These are phyloP conservation scores for Phialophora verrucosa DNA, from an alignment of 2,329 filamentous ascomycete genomes.

Conservation along the genomic window DNA sequence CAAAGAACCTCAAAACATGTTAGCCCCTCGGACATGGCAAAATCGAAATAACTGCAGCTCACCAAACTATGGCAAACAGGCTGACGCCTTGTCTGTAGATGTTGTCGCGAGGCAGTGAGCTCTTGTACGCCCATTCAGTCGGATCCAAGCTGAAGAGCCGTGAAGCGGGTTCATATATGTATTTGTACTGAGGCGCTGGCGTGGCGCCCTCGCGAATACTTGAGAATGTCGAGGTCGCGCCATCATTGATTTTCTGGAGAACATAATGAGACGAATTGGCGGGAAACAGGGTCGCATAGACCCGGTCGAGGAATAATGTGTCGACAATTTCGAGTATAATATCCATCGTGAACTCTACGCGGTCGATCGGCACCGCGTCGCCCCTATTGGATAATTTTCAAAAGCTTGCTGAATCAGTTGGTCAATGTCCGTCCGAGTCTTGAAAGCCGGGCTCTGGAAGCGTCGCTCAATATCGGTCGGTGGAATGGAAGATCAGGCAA, in stretches of 20 bases:
- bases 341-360: slow-evolving; percentile 70
- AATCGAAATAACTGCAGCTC: slow-evolving; percentile 42
- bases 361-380: slow-evolving; percentile 1
- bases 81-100: slow-evolving; percentile 74
- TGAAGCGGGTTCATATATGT: slow-evolving; percentile 72
- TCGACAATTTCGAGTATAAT: slow-evolving; percentile 86
- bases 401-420: background rate
- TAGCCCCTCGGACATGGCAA: background rate
- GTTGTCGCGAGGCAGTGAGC: slow-evolving; percentile 77
- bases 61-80: slow-evolving; percentile 88
- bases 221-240: slow-evolving; percentile 61
- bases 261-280: slow-evolving; percentile 60
- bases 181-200: slow-evolving; percentile 57
- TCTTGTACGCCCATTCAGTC: slow-evolving; percentile 77
- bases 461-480: background rate
- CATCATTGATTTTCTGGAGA: slow-evolving; percentile 57
- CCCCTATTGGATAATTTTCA: background rate
- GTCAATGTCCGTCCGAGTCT: background rate
- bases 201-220: slow-evolving; percentile 51
- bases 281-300: slow-evolving; percentile 76
- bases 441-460: background rate
- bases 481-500: background rate
- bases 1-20: slow-evolving; percentile 72
- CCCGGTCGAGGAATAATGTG: slow-evolving; percentile 77
- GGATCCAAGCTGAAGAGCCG: slow-evolving; percentile 72